Evolutionary conservation across 768 basidiomycete genomes (phyloP).

Genomic region (Termitomyces eurrhizus): DNA sequence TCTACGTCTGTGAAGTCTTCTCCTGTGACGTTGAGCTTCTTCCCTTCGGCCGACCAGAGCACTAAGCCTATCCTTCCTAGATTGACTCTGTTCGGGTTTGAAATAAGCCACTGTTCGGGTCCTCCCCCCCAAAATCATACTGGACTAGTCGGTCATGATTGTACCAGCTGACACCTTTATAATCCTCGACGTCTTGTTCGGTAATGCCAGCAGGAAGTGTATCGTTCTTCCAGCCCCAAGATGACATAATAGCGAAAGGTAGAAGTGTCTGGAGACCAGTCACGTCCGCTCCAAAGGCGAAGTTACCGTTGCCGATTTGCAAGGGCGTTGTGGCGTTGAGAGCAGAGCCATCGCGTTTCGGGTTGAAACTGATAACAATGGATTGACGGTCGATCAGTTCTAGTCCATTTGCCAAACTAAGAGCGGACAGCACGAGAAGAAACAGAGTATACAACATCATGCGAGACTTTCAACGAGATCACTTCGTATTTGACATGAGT

Average conservation of each 20-base stretch:
- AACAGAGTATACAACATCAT: background rate
- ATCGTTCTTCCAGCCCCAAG: constrained; percentile 64
- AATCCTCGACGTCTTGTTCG: constrained; percentile 38
- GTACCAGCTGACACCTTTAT: constrained; percentile 45
- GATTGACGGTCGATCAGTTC: constrained; percentile 37
- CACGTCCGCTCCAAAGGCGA: constrained; percentile 56
- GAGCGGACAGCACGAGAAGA: background rate
- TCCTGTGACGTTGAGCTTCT: constrained; percentile 30
- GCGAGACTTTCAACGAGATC: background rate
- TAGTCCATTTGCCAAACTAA: background rate
- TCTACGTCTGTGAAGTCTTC: constrained; percentile 28
- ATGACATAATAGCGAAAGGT: constrained; percentile 52
- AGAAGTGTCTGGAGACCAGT: constrained; percentile 57
- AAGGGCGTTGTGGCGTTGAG: constrained; percentile 38
- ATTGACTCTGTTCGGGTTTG: constrained; percentile 56
- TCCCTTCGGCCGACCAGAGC: constrained; percentile 29
- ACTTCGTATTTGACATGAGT: background rate
- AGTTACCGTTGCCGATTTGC: constrained; percentile 61
- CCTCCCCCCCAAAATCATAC: constrained; percentile 48
- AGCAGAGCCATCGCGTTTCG: constrained; percentile 43
- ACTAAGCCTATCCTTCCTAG: constrained; percentile 47
- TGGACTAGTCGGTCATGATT: constrained; percentile 47
- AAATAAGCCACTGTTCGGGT: constrained; percentile 51
- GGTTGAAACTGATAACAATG: constrained; percentile 48
- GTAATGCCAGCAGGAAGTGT: constrained; percentile 42